Conservation (phyloP, 192 early-diverging fungal species). For the Chytriomyces confervae region DNA sequence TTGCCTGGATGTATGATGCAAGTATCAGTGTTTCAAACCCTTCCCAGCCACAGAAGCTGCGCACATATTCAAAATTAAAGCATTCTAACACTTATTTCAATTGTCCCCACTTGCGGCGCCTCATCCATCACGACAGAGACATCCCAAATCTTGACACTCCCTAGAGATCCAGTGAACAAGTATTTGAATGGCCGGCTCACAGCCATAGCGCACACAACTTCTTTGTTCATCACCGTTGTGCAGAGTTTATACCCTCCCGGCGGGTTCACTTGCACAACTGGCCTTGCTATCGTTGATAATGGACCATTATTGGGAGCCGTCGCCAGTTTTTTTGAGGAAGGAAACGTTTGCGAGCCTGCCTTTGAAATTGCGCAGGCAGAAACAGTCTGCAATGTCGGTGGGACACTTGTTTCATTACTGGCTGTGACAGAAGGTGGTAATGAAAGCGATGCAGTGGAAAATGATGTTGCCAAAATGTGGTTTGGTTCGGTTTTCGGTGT, state of each 20-base stretch:
- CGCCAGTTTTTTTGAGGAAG: too few relatives aligned
- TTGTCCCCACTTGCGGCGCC: constrained; percentile 25
- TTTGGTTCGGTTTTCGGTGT: too few relatives aligned
- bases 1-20: neutral
- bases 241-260: constrained; percentile 6
- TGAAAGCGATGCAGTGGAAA: too few relatives aligned
- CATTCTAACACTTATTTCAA: constrained; percentile 22
- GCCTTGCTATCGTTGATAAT: too few relatives aligned
- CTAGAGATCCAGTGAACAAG: constrained; percentile 27
- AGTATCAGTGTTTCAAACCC: neutral
- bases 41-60: neutral
- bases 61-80: neutral
- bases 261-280: constrained; percentile 21
- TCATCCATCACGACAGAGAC: neutral
- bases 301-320: too few relatives aligned
- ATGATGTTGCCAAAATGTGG: too few relatives aligned
- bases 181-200: constrained; percentile 33
- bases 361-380: too few relatives aligned
- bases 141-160: constrained; percentile 39
- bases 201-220: constrained; percentile 37
- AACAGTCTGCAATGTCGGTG: too few relatives aligned
- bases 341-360: too few relatives aligned
- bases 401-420: too few relatives aligned
- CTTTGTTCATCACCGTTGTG: constrained; percentile 15
- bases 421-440: too few relatives aligned